These are phyloP conservation scores for Camelina laxa DNA, from an alignment of 345 rosid species.

Conservation along the genomic window DNA sequence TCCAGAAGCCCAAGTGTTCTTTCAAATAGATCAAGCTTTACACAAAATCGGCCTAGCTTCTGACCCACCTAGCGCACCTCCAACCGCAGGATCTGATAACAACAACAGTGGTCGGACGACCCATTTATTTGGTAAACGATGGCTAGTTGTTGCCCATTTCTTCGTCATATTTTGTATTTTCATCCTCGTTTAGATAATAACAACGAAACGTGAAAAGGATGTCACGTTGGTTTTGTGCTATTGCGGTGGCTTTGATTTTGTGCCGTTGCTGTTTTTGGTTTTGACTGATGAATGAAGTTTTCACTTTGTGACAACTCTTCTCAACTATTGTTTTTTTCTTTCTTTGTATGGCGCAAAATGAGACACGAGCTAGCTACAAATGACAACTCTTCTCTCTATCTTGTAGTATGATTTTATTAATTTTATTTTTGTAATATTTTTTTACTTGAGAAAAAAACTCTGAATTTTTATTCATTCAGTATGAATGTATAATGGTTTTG, in stretches of 20 bases:
- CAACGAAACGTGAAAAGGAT: neutral
- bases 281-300: conserved; percentile 2
- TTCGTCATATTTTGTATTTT: conserved; percentile 1
- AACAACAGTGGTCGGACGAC: conserved; percentile 16
- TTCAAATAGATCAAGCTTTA: conserved; percentile 39
- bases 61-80: conserved; percentile 20
- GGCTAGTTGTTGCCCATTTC: conserved; percentile 23
- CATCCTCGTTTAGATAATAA: neutral
- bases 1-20: conserved; percentile 62
- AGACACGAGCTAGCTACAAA: conserved; percentile 23
- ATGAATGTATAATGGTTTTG: neutral
- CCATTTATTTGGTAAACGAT: conserved; percentile 10
- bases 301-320: conserved; percentile 28
- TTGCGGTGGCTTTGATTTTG: conserved; percentile 17
- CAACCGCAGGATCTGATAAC: conserved; percentile 22
- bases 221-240: conserved; percentile 1
- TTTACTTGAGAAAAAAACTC: neutral
- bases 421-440: neutral
- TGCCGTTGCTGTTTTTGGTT: neutral
- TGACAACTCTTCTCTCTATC: neutral
- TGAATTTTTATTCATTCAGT: neutral
- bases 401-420: neutral
- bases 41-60: conserved; percentile 10
- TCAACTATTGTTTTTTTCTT: neutral
- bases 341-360: conserved; percentile 14